Conservation (phyloP, 305 asterid species). For the Fraxinus baroniana region DNA sequence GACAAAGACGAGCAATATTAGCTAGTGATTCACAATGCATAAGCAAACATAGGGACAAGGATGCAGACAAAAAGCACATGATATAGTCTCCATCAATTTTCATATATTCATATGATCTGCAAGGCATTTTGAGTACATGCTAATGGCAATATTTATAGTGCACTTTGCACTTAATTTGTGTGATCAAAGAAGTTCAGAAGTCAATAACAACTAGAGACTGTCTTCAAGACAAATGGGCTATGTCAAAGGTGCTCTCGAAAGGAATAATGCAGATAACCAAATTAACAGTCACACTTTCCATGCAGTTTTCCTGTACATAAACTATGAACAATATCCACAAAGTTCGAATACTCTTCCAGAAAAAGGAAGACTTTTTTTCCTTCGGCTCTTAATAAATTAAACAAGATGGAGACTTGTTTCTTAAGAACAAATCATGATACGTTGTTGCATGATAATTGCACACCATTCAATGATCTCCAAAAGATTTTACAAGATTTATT, state of each 20-base stretch:
- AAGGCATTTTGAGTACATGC: background rate
- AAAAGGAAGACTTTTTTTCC: background rate
- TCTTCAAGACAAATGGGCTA: background rate
- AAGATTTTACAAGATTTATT: background rate
- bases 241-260: background rate
- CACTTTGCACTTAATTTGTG: background rate
- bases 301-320: background rate
- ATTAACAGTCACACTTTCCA: background rate
- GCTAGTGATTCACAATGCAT: conserved; percentile 10
- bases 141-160: background rate
- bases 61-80: background rate
- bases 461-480: background rate
- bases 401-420: background rate
- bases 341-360: background rate
- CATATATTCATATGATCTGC: background rate
- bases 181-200: background rate
- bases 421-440: background rate
- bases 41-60: conserved; percentile 8
- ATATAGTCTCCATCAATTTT: background rate
- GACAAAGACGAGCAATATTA: conserved; percentile 6
- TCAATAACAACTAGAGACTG: conserved; percentile 8
- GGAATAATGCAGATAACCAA: background rate
- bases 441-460: background rate
- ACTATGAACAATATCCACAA: background rate
- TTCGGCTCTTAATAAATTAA: background rate